Evolutionary conservation across 768 basidiomycete genomes (phyloP).

Genomic region (Plicaturopsis crispa): DNA sequence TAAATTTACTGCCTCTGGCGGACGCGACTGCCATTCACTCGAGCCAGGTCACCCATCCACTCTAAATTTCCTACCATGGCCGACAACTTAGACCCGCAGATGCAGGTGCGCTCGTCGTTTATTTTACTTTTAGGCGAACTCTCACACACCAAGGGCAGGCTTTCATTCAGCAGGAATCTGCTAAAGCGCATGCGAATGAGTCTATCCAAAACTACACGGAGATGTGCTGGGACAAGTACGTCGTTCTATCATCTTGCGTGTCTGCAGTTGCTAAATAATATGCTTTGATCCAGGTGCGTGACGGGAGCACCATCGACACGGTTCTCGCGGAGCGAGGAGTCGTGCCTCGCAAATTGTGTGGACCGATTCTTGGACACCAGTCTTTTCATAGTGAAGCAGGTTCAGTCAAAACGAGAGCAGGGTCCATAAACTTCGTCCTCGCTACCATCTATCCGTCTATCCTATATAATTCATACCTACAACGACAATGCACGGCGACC

Average conservation of each 20-base stretch:
- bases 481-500: too few relatives aligned
- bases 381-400: slow-evolving; percentile 69
- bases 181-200: slow-evolving; percentile 57
- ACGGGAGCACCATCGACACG: slow-evolving; percentile 69
- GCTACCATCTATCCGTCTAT: too few relatives aligned
- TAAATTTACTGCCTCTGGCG: too few relatives aligned
- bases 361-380: slow-evolving; percentile 87
- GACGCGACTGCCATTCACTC: not conserved
- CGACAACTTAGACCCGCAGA: slow-evolving; percentile 70
- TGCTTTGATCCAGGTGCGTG: slow-evolving; percentile 52
- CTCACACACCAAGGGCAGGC: slow-evolving; percentile 72
- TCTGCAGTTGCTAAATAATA: slow-evolving; percentile 2
- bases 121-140: slow-evolving; percentile 4
- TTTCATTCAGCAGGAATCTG: slow-evolving; percentile 80
- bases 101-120: slow-evolving; percentile 43
- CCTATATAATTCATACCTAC: too few relatives aligned
- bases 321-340: slow-evolving; percentile 74
- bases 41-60: slow-evolving; percentile 5
- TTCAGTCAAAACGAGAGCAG: slow-evolving; percentile 41
- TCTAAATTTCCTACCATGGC: slow-evolving; percentile 27
- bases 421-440: too few relatives aligned
- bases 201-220: slow-evolving; percentile 73
- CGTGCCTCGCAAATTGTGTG: slow-evolving; percentile 84
- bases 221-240: slow-evolving; percentile 91
- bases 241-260: slow-evolving; percentile 10